phyloP scores from a whole-genome alignment of 225 moss, liverwort and hornwort species.

The Physcomitrium patens region DNA sequence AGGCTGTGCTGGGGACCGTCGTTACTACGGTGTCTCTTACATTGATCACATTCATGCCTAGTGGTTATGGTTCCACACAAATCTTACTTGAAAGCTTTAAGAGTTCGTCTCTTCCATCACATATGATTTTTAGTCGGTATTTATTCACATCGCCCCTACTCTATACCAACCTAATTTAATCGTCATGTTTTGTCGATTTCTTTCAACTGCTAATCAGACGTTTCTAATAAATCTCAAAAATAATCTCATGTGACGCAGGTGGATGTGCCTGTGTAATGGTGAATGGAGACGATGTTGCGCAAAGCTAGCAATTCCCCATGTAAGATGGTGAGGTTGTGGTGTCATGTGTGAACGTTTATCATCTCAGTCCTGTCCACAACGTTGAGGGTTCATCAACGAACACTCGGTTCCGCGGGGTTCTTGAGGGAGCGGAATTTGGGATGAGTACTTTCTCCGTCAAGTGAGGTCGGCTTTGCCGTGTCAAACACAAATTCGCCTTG shows the following conservation, averaged over 20 bases:
- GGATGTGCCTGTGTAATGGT: constrained; percentile 87
- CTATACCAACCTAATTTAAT: no score
- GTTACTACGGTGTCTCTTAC: constrained; percentile 70
- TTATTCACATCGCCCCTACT: neutral
- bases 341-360: constrained; percentile 27
- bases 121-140: neutral
- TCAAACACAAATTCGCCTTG: neutral
- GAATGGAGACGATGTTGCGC: constrained; percentile 92
- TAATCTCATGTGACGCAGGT: constrained; percentile 30
- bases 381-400: neutral
- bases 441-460: constrained; percentile 13
- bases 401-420: neutral
- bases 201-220: no score
- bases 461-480: neutral
- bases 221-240: no score
- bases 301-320: constrained; percentile 94
- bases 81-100: neutral
- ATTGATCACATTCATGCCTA: neutral
- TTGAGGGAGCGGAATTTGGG: constrained; percentile 11
- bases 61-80: neutral
- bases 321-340: constrained; percentile 84
- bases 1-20: constrained; percentile 95
- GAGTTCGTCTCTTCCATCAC: neutral
- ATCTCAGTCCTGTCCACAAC: neutral
- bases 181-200: no score